Conservation (phyloP, 352 stramenopile species). For the Globisporangium middletonii region DNA sequence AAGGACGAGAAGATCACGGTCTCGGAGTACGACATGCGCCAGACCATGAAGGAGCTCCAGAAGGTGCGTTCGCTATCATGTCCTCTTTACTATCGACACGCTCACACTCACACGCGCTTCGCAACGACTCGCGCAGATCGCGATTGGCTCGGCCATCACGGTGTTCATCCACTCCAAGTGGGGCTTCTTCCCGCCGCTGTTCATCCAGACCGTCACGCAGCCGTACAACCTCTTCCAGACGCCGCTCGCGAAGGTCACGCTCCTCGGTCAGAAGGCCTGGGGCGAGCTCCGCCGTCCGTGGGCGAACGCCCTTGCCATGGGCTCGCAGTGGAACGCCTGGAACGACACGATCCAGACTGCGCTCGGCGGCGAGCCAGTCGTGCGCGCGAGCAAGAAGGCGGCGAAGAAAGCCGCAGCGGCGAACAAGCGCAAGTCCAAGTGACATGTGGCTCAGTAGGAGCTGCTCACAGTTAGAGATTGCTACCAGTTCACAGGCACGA, state of each 20-base stretch:
- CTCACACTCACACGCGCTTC: not conserved
- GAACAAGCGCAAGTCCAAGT: slow-evolving; percentile 66
- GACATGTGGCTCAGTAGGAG: slow-evolving; percentile 9
- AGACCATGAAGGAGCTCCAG: slow-evolving; percentile 64
- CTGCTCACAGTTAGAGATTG: not conserved
- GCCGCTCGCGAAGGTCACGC: slow-evolving; percentile 55
- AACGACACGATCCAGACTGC: slow-evolving; percentile 76
- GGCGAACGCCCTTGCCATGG: slow-evolving; percentile 56
- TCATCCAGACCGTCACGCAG: slow-evolving; percentile 79
- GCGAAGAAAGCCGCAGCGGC: slow-evolving; percentile 44
- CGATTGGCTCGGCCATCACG: slow-evolving; percentile 54
- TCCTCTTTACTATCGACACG: no score
- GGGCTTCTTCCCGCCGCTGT: slow-evolving; percentile 74
- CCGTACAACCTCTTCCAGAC: slow-evolving; percentile 68
- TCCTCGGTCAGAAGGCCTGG: slow-evolving; percentile 64
- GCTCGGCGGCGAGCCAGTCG: slow-evolving; percentile 41
- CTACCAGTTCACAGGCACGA: slow-evolving; percentile 15
- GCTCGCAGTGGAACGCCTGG: slow-evolving; percentile 64
- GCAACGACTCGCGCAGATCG: slow-evolving; percentile 27
- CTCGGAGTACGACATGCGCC: slow-evolving; percentile 74
- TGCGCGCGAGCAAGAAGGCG: slow-evolving; percentile 60
- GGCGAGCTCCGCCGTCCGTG: slow-evolving; percentile 73
- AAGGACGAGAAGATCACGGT: slow-evolving; percentile 78
- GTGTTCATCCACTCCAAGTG: slow-evolving; percentile 74
- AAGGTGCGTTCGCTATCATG: slow-evolving; percentile 26